Conservation (phyloP, 306 rosid species). For the Lupinus albus region DNA sequence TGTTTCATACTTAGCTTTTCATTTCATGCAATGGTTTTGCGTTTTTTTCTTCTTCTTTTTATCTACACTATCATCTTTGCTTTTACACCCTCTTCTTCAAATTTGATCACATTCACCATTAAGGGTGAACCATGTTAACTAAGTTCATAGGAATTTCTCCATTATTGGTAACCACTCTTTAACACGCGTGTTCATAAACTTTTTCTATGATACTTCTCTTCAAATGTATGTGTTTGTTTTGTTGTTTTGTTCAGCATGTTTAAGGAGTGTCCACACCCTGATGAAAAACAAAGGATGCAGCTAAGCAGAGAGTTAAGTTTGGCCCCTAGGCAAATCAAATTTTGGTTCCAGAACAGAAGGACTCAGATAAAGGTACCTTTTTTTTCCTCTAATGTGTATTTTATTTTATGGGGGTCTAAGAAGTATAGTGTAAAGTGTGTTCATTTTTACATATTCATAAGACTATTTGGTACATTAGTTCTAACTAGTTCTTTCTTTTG, state of each 20-base stretch:
- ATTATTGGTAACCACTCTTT: too few species aligned
- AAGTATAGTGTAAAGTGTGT: neutral
- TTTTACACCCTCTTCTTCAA: constrained; percentile 27
- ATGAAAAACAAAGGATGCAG: constrained; percentile 86
- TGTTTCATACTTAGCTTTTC: too few species aligned
- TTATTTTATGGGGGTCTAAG: neutral
- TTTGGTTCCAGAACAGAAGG: constrained; percentile 96
- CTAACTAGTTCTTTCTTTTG: constrained; percentile 4
- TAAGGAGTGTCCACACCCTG: constrained; percentile 96
- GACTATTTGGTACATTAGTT: neutral
- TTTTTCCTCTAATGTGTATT: neutral
- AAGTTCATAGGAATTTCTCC: too few species aligned
- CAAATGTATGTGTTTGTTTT: neutral
- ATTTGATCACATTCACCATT: too few species aligned
- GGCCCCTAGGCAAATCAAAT: constrained; percentile 98
- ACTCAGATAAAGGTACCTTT: constrained; percentile 87
- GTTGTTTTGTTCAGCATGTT: constrained; percentile 63
- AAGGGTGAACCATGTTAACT: too few species aligned
- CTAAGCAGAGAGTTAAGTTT: constrained; percentile 85
- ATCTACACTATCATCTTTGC: neutral
- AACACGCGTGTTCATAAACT: too few species aligned
- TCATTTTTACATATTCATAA: neutral
- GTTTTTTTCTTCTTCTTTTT: neutral
- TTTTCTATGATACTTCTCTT: neutral
- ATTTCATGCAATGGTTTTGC: neutral